Base-by-base conservation (phyloP, 176 grass and related monocot genomes). In the Pontederia paniculata region DNA sequence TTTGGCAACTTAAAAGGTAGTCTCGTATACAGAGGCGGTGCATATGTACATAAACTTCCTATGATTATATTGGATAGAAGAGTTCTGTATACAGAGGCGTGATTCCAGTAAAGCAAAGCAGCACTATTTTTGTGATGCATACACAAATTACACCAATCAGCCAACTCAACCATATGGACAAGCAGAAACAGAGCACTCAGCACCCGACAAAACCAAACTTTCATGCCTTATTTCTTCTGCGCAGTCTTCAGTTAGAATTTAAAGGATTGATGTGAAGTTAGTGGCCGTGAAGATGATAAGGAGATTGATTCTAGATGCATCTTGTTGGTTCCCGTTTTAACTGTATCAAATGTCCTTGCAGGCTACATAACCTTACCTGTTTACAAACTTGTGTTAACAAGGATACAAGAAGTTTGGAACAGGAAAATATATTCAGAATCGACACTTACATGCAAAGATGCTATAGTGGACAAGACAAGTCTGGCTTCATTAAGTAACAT, bases 331-430 rank as follows among this genome's bases (percentile, higher is more conserved):
- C 77, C 67, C 80, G 65, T 62, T 65, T 85, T 74, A 75, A 69
- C 77, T 98, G 94, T n/a, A 98, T 55, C 57, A 93, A 70, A 47
- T 98, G 94, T 9, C 86, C 74, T 73, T 88, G 76, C 66, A 98
- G 60, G 68, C 87, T 88, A 72, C 83, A 98, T 19, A 85, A 81
- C 55, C 84, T 98, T 9, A 93, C 87, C 87, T 98, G 77, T 72
- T 85, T 65, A 23, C 21, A 72, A 66, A 5, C 31, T 57, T 14
- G 63, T 31, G 48, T 51, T 72, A 63, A 72, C 5, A 50, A 73
- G 10, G 14, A 50, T 20, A 50, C 4, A 15, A 17, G 1, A 44
- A 63, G 5, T 16, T 16, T 2, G 42, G 0, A 76, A 69, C 45
- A 23, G 37, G 9, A 58, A 46, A 62, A 62, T 9, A 12, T 16